Evolutionary conservation across 75 land plant genomes (phyloP).

Genomic region (Pinus taeda): DNA sequence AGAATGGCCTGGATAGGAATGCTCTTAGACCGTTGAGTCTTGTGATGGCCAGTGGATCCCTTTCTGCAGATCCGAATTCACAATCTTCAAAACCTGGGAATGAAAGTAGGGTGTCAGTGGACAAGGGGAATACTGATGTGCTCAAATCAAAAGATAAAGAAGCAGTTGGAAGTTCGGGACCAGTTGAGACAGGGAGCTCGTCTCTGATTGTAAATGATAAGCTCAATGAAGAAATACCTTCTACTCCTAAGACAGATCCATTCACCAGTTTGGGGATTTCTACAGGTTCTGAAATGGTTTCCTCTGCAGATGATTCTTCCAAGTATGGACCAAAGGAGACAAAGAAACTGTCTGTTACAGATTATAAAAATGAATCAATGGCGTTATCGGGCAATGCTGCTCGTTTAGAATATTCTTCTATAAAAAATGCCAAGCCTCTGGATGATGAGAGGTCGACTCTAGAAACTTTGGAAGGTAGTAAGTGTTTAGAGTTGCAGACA

Average conservation of each 20-base stretch:
- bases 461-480: not conserved
- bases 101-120: conserved; percentile 15
- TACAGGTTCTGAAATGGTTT: not conserved
- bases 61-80: conserved; percentile 27
- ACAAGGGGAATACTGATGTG: conserved; percentile 1
- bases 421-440: not conserved
- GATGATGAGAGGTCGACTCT: not conserved
- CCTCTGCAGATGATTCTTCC: conserved; percentile 1
- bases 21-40: conserved; percentile 50
- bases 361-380: not conserved
- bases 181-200: not conserved
- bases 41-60: conserved; percentile 37
- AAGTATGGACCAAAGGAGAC: conserved; percentile 1
- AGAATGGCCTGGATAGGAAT: conserved; percentile 68
- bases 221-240: not conserved
- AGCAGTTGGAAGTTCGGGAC: not conserved
- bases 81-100: conserved; percentile 11
- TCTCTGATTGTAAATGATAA: not conserved
- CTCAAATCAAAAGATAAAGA: not conserved
- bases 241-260: not conserved
- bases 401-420: conserved; percentile 8
- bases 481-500: conserved; percentile 1
- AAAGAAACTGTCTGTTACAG: not conserved
- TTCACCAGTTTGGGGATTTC: not conserved
- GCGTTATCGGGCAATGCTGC: not conserved